Evolutionary conservation across 164 flowering plant genomes (phyloP), one percentile per base, ranked within the genome.

Genomic region (Vitis riparia): DNA sequence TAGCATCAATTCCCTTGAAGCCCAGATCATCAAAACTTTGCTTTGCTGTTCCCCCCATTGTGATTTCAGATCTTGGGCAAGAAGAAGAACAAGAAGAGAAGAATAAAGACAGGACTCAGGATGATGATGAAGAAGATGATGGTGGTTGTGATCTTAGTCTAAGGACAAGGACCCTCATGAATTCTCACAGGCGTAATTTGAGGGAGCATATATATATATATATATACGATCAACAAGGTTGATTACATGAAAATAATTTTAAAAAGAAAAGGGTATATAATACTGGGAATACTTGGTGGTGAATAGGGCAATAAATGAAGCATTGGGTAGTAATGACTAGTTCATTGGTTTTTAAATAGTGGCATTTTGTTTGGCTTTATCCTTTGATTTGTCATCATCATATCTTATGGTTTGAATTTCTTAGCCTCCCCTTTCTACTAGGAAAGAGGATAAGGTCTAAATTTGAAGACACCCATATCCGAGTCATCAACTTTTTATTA

Each of bases 391-490:
- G 84, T 66, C 75, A 69, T 77, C 78, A 80, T 84, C 84, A 73
- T 23, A 29, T 74, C 51, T 19, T 63, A 63, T 55, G 75, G 75
- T 70, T 62, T 67, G 59, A 72, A 52, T 75, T 72, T 73, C 17
- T 65, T n/a, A 12, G 64, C 65, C 71, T 79, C 69, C 80, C 68
- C 77, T 62, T 63, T 76, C 78, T 77, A 78, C 73, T 58, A 74
- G 78, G 76, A 72, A 70, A 63, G 66, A 63, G 78, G 89, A 87
- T 85, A 87, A 87, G 91, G 75, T 71, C 75, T 68, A 70, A 66
- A 59, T 50, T 67, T 69, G 82, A 79, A 62, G 74, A 75, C 85
- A 87, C 84, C 83, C 86, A 77, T 66, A 82, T 85, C 89, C 66
- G 70, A 81, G 76, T 88, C 90, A 85, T 68, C 79, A 65, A 16